These are phyloP conservation scores for Pseudohalonectria lignicola DNA, from an alignment of 2,329 filamentous ascomycete species.

Conservation along the genomic window DNA sequence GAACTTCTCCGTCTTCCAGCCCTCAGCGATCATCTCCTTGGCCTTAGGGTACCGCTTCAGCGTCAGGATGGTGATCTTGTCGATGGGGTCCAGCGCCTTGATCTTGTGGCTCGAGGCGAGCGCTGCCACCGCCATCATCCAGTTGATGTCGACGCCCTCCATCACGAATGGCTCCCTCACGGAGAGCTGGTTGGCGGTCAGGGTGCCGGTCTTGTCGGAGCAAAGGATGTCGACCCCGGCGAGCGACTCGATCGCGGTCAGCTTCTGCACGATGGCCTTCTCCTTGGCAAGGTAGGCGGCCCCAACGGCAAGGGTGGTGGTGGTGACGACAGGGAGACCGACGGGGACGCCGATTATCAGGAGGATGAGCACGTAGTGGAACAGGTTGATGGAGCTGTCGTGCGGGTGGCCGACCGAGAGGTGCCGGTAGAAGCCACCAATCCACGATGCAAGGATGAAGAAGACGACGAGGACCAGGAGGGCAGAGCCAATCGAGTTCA, in stretches of 20 bases:
- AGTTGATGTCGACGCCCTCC: constrained; percentile 69
- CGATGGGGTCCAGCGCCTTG: constrained; percentile 68
- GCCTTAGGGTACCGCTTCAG: constrained; percentile 69
- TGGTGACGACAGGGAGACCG: constrained; percentile 69
- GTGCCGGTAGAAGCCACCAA: constrained; percentile 69
- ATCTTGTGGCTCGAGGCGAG: constrained; percentile 70
- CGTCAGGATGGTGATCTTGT: constrained; percentile 68
- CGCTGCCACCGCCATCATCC: constrained; percentile 75
- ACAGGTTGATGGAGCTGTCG: constrained; percentile 48
- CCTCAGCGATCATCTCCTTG: constrained; percentile 62
- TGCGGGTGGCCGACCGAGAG: constrained; percentile 49
- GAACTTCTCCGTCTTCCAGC: constrained; percentile 70
- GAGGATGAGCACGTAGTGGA: constrained; percentile 58
- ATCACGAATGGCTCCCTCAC: constrained; percentile 69
- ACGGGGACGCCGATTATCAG: constrained; percentile 72
- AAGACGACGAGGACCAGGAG: constrained; percentile 68
- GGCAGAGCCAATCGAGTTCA: constrained; percentile 69
- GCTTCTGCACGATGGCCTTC: constrained; percentile 46
- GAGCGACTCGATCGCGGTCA: constrained; percentile 54
- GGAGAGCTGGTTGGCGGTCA: constrained; percentile 64
- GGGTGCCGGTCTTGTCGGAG: constrained; percentile 65
- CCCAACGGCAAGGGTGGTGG: constrained; percentile 48
- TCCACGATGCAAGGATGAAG: constrained; percentile 66
- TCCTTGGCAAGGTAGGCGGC: constrained; percentile 43
- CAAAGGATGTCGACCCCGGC: constrained; percentile 62